Evolutionary conservation across 1,284 basidiomycete genomes (phyloP), one percentile per base, ranked within the genome.

Genomic region (Exsudoporus floridanus): DNA sequence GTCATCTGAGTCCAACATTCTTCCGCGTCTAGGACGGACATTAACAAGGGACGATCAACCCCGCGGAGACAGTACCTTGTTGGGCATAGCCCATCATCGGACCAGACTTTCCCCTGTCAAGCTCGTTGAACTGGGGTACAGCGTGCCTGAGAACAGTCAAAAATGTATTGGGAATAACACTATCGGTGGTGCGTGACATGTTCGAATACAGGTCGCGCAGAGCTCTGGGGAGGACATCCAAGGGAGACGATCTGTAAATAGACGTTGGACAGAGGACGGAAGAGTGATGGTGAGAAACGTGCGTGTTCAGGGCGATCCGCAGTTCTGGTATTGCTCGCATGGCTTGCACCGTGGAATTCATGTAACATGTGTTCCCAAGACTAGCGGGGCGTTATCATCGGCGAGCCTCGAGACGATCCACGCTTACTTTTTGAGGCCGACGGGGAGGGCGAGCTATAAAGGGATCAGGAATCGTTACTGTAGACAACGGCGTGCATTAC

Each of bases 331-430:
- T 90, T 3, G 89, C 85, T 18, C 93, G 87, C 57, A 99, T 79
- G 14, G 92, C 89, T 74, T 99, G 96, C 2, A 99, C 77, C 0
- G 92, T 94, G 7, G 96, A 87, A 67, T 98, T 98, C 84, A 98
- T 92, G 72, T 98, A 98, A 65, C 93, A 95, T 0, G 92, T 95
- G 67, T 95, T 95, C 36, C 93, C 93, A 40, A 92, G 74, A 63
- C 82, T 85, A 30, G 35, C 19, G 18, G 36, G 21, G 44, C 23
- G 65, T 69, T 65, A 46, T 23, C 23, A 39, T 36, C 16, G 7
- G 27, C 19, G 34, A 30, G 23, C 9, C 12, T 1, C 0, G 44
- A 33, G 16, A 25, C 0, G 18, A 48, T 7, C 7, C n/a, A 27
- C 53, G 67, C 73, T 52, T 65, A 79, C 81, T 90, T 86, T 67